Percentiles rank a stretch among this genome's conserved stretches.
Evolutionary conservation across 768 basidiomycete species (phyloP).

Genomic region (Pulveroboletus sp.): DNA sequence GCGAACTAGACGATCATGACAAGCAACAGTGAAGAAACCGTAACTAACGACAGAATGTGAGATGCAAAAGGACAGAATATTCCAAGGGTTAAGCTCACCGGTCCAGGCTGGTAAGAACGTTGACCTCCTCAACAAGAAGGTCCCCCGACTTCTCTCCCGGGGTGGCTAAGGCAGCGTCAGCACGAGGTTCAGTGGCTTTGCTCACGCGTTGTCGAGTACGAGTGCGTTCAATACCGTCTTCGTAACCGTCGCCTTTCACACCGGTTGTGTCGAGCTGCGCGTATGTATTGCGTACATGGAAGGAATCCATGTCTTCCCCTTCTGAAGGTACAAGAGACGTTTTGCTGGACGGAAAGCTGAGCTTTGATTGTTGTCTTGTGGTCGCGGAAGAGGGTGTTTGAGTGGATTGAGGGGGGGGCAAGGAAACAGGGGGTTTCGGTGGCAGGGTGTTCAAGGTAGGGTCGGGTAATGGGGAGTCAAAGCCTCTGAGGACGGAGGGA

Average conservation of each 20-base stretch:
- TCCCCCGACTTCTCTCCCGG: conserved; percentile 60
- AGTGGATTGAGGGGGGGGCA: conserved; percentile 29
- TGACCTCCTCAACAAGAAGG: conserved; percentile 67
- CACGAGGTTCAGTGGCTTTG: conserved; percentile 54
- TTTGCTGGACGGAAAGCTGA: conserved; percentile 43
- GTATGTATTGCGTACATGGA: conserved; percentile 82
- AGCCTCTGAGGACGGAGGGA: conserved; percentile 18
- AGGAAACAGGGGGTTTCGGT: conserved; percentile 17
- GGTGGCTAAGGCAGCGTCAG: conserved; percentile 51
- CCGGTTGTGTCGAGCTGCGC: conserved; percentile 85
- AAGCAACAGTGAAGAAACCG: conserved; percentile 79
- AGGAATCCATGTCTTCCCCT: conserved; percentile 77
- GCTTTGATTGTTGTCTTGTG: conserved; percentile 25
- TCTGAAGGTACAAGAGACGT: conserved; percentile 65
- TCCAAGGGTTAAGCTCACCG: conserved; percentile 49
- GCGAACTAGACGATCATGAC: conserved; percentile 79
- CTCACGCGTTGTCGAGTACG: conserved; percentile 61
- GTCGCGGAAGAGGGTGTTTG: conserved; percentile 32
- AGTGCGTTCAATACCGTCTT: conserved; percentile 91
- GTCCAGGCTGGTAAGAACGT: conserved; percentile 74
- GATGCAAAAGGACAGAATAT: conserved; percentile 2
- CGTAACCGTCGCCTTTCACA: conserved; percentile 93
- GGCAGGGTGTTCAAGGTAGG: conserved; percentile 15
- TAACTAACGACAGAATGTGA: conserved; percentile 51
- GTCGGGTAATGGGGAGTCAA: conserved; percentile 25